phyloP scores from a whole-genome alignment of 2,329 filamentous ascomycete genomes.

The Raffaelea ambrosiae region DNA sequence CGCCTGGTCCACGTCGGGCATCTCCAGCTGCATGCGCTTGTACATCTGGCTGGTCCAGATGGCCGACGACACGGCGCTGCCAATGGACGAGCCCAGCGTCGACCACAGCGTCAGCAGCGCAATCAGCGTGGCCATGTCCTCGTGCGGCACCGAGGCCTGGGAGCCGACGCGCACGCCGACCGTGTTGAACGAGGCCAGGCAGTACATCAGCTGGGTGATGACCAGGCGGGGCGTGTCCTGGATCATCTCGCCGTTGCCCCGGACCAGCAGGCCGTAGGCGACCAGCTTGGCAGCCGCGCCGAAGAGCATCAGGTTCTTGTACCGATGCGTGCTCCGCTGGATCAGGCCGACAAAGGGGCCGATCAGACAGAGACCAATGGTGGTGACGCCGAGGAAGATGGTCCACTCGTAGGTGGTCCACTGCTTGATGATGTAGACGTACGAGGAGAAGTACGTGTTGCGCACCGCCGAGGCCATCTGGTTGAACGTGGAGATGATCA shows the following conservation, averaged over 20 bases:
- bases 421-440: conserved; percentile 55
- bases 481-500: conserved; percentile 62
- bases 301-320: conserved; percentile 49
- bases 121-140: conserved; percentile 46
- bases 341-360: conserved; percentile 50
- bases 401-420: conserved; percentile 33
- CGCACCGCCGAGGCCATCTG: conserved; percentile 33
- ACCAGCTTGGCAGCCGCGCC: conserved; percentile 45
- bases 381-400: conserved; percentile 52
- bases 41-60: conserved; percentile 39
- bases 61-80: conserved; percentile 41
- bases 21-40: conserved; percentile 37
- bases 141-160: conserved; percentile 39
- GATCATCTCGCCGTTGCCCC: conserved; percentile 30
- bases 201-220: conserved; percentile 40
- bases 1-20: conserved; percentile 33
- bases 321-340: conserved; percentile 52
- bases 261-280: conserved; percentile 43
- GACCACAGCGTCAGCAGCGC: conserved; percentile 30
- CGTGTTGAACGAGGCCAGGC: conserved; percentile 46
- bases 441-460: conserved; percentile 54
- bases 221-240: conserved; percentile 36
- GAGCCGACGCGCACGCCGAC: conserved; percentile 43
- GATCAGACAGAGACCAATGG: conserved; percentile 56
- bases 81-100: conserved; percentile 21